Evolutionary conservation across 2,329 filamentous ascomycete species (phyloP), one percentile per base, ranked within the genome.

Genomic region (Stachybotrys chlorohalonatus): DNA sequence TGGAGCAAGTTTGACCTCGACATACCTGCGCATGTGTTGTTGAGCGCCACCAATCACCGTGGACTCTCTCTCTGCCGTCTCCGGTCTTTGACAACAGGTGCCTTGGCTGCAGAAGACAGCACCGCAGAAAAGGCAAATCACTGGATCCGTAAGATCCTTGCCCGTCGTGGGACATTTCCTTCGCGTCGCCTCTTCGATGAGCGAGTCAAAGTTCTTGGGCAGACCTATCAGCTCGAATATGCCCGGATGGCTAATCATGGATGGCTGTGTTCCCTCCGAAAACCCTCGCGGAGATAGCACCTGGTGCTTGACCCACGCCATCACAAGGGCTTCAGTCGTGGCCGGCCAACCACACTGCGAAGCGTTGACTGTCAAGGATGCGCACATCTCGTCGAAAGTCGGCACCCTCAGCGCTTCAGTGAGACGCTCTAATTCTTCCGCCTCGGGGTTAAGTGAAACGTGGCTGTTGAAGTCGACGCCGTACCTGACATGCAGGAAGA

Each of bases 21-120:
- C 86, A 73, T 78, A 95, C 88, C 85, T 91, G 59, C 81, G 75
- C 76, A 96, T 85, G 73, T 99, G 94, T 73, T 95, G 90, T 70
- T 93, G 92, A 59, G 89, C 93, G 36, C 95, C 92, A 49, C 92
- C 92, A 57, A 90, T 81, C 59, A 79, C 73, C 53, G 68, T 75
- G 53, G 68, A 64, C 53, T 73, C 75, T 55, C 69, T 65, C 15
- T 66, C 68, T 47, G 63, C 70, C 60, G 75, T 72, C 55, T 81
- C 82, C 56, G 83, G 77, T 62, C 84, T 85, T 65, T 89, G 83
- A 68, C 94, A 99, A 73, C 94, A 99, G 50, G 92, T 87, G 49
- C 88, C 90, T 74, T 99, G 94, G 9, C 88, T 90, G 72, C 94
- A 99, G 71, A 96, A 93, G 47, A 99, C 90, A n/a, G 92, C 91